phyloP scores from a whole-genome alignment of 192 early-diverging fungal genomes.

The Lobosporangium transversale region DNA sequence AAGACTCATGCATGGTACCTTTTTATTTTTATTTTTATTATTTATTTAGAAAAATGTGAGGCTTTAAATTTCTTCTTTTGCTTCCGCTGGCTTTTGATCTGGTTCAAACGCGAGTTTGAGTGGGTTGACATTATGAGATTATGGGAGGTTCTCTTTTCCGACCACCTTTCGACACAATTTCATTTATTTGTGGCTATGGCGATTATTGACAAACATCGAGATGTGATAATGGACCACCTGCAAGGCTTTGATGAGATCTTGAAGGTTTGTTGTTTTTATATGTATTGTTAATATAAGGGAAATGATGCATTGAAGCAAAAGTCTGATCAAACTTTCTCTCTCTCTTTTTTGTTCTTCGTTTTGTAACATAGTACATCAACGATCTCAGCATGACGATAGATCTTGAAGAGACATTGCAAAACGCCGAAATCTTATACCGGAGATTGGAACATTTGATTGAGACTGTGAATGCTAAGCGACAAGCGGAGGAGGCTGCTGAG shows the following conservation, averaged over 20 bases:
- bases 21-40: background rate
- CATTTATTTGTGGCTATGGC: slow-evolving; percentile 95
- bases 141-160: slow-evolving; percentile 91
- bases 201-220: slow-evolving; percentile 90
- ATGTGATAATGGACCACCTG: slow-evolving; percentile 81
- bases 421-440: slow-evolving; percentile 80
- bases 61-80: slow-evolving; percentile 95
- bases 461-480: slow-evolving; percentile 55
- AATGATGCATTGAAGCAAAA: no score
- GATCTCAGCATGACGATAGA: slow-evolving; percentile 83
- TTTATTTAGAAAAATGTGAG: slow-evolving; percentile 71
- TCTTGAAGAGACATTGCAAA: slow-evolving; percentile 78
- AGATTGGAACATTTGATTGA: slow-evolving; percentile 64
- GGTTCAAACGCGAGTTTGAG: slow-evolving; percentile 97
- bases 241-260: slow-evolving; percentile 91
- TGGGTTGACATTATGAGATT: slow-evolving; percentile 84
- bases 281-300: no score
- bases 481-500: background rate
- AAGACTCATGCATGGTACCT: background rate
- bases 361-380: slow-evolving; percentile 83
- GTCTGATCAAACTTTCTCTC: no score
- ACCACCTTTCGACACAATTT: slow-evolving; percentile 80
- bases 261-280: no score
- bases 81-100: slow-evolving; percentile 97
- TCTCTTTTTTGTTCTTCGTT: background rate